These are phyloP conservation scores for Kodamaea jinghongensis DNA, from an alignment of 805 yeast species.

Conservation along the genomic window DNA sequence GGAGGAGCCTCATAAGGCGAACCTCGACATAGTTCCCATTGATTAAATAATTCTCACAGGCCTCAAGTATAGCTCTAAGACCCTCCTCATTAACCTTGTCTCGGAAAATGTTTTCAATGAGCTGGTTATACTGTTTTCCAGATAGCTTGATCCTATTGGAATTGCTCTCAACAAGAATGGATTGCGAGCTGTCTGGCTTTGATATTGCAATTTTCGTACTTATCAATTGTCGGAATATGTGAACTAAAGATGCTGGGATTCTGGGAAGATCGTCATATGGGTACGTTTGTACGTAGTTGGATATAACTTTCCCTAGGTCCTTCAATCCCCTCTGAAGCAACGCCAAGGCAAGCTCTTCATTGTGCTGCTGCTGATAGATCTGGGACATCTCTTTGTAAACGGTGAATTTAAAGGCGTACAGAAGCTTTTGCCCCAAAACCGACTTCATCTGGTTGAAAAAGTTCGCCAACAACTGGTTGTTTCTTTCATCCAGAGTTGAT, in stretches of 20 bases:
- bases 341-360: slow-evolving; percentile 19
- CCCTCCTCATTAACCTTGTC: background rate
- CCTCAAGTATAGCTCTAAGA: slow-evolving; percentile 14
- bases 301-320: slow-evolving; percentile 20
- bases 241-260: slow-evolving; percentile 10
- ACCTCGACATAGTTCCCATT: slow-evolving; percentile 31
- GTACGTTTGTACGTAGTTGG: slow-evolving; percentile 15
- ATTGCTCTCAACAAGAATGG: background rate
- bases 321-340: slow-evolving; percentile 25
- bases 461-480: slow-evolving; percentile 22
- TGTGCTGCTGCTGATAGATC: slow-evolving; percentile 24
- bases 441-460: slow-evolving; percentile 28
- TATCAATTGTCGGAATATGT: slow-evolving; percentile 8
- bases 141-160: slow-evolving; percentile 1
- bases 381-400: slow-evolving; percentile 29
- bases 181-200: too few species aligned
- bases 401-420: slow-evolving; percentile 22
- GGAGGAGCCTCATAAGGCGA: slow-evolving; percentile 18
- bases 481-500: slow-evolving; percentile 14
- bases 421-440: slow-evolving; percentile 20
- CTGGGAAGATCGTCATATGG: slow-evolving; percentile 15
- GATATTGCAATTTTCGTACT: slow-evolving; percentile 1
- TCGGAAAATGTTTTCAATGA: slow-evolving; percentile 17
- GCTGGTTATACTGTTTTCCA: slow-evolving; percentile 5
- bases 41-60: slow-evolving; percentile 31